Evolutionary conservation across 1,139 yeast species (phyloP), one percentile per base, ranked within the genome.

Genomic region (Candida freyschussii): DNA sequence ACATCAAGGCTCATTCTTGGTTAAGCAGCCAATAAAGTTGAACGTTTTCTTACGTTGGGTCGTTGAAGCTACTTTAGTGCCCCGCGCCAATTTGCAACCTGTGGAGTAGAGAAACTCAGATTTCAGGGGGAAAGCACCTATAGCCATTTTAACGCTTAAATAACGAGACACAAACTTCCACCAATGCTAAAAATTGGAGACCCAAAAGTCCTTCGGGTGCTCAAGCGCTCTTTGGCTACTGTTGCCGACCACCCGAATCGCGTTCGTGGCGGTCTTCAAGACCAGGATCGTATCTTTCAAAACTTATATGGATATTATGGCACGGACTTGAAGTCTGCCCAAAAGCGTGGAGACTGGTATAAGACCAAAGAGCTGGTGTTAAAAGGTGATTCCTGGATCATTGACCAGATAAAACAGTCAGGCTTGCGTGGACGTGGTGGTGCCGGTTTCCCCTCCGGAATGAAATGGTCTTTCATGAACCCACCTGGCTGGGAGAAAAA

Each of bases 401-500:
- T 83, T 53, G 84, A 79, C 53, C 93, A 84, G 61, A 77, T 82
- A 68, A 84, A 84, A 60, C 74, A 77, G 54, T 78, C 89, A 8
- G 94, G 94, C 13, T 69, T 84, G 47, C 76, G 95, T 60, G 95
- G 95, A 37, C 78, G 95, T 63, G 95, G 95, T 41, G 95, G 95
- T 52, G 95, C 95, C 27, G 95, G 95, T 16, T 84, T 84, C 69
- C 95, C 95, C 32, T 76, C 87, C 17, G 95, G 95, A 30, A 71
- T 84, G 53, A 84, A 84, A 62, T 84, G 93, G 93, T 81, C 93
- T 13, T 84, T 84, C 56, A 84, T 84, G 95, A 84, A 84, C 63
- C 95, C 95, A 33, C 95, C 95, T 32, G 91, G 91, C 41, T 84
- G 95, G 95, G 93, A 84, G 47, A 84, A 83, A 58, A 83, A 83